A percentile compares a stretch with the other conserved stretches of the same genome.
phyloP scores from a whole-genome alignment of 139 green algal genomes.

The Pycnococcus provasolii region DNA sequence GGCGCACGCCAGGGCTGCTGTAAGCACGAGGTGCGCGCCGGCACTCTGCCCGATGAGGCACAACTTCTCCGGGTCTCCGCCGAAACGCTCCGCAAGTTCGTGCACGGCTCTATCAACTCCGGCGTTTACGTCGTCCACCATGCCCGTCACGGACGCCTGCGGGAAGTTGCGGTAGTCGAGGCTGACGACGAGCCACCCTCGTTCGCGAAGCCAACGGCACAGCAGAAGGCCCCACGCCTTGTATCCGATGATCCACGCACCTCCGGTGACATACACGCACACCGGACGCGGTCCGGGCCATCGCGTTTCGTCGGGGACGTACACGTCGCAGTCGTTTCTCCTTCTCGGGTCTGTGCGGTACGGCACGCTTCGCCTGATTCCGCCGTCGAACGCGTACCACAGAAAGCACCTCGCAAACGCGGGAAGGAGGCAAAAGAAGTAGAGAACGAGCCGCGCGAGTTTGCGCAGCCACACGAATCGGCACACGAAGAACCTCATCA shows the following conservation, averaged over 20 bases:
- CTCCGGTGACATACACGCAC: slow-evolving; percentile 29
- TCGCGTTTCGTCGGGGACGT: neutral
- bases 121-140: slow-evolving; percentile 79
- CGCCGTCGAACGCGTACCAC: neutral
- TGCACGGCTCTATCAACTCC: slow-evolving; percentile 70
- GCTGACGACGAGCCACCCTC: slow-evolving; percentile 66
- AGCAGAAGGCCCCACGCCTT: slow-evolving; percentile 87
- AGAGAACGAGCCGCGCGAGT: neutral
- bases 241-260: slow-evolving; percentile 90
- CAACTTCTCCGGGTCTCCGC: slow-evolving; percentile 56
- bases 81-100: slow-evolving; percentile 38
- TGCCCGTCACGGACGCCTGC: slow-evolving; percentile 56
- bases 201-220: slow-evolving; percentile 55
- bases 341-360: neutral
- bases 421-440: neutral
- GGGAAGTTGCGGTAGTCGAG: slow-evolving; percentile 94
- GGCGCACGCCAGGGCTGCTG: slow-evolving; percentile 36
- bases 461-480: neutral
- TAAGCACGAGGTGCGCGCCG: slow-evolving; percentile 60
- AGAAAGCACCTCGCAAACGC: neutral
- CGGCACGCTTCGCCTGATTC: neutral
- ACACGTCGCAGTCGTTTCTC: neutral
- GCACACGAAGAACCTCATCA: too few species aligned
- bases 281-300: slow-evolving; percentile 7
- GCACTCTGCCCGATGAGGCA: slow-evolving; percentile 74